These are phyloP conservation scores for Mycocalia duriaeana DNA, from an alignment of 1,284 basidiomycete genomes.

Conservation along the genomic window DNA sequence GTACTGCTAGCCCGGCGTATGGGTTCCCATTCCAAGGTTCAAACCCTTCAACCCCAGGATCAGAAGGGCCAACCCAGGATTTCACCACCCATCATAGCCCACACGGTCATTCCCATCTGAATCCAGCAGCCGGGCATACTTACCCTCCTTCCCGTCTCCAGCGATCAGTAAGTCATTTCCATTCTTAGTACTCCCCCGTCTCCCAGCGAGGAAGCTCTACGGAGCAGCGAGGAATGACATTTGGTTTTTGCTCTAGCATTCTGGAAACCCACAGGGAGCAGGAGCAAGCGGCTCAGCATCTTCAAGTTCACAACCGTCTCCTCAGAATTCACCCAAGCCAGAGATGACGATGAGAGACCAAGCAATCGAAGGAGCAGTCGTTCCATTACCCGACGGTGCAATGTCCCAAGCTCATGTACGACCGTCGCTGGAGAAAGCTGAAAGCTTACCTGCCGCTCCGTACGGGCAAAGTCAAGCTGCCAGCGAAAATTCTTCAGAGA, in stretches of 20 bases:
- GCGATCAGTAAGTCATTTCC: conserved; percentile 13
- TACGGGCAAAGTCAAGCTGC: no score
- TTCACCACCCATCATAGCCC: no score
- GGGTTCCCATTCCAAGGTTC: conserved; percentile 21
- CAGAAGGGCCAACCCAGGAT: no score
- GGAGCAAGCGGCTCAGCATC: neutral
- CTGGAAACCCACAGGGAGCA: neutral
- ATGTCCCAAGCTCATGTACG: conserved; percentile 4
- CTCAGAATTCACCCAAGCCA: neutral
- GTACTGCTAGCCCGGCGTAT: conserved; percentile 37
- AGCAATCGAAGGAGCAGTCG: neutral
- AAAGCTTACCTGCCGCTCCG: no score
- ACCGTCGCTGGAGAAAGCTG: no score
- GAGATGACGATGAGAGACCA: neutral
- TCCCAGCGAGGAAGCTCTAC: conserved; percentile 6
- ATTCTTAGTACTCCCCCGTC: neutral
- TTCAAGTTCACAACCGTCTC: neutral
- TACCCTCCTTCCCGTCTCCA: conserved; percentile 15
- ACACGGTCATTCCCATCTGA: conserved; percentile 18
- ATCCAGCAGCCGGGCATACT: conserved; percentile 13
- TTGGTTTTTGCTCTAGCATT: neutral
- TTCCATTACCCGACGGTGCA: neutral
- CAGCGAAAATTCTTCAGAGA: no score
- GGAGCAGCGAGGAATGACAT: neutral
- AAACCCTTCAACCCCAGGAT: conserved; percentile 15